Base-by-base conservation (phyloP, 306 rosid genomes). In the Morella rubra region DNA sequence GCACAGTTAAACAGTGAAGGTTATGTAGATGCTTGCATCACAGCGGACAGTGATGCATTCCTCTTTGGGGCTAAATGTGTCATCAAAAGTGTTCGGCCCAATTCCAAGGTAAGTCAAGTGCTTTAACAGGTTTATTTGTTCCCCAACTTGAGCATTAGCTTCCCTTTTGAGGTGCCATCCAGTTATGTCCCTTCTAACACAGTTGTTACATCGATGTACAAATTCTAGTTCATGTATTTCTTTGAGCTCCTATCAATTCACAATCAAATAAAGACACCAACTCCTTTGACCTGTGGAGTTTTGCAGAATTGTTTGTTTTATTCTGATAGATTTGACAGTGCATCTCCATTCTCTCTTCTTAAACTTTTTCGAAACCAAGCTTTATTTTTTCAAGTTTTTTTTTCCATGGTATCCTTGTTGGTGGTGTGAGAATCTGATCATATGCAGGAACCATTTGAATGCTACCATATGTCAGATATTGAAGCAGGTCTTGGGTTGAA, bases 371-470 rank as follows among this genome's bases (percentile, higher is more conserved):
- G 42, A 22, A 61, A 10, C 18, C 44, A 4, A 32, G 13, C 7
- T 40, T 60, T 60, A 6, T 60, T 20, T 71, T 41, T 65, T 53
- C 59, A 50, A 19, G 41, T 40, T 18, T 32, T 4, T 42, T 40
- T 6, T 69, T 60, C 54, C 42, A 1, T 19, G 59, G 44, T 0
- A 69, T 59, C 69, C 7, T 46, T 61, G 69, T 60, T 50, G 40
- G 78, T 71, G 83, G 78, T 50, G 37, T 82, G 77, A 76, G 76
- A 81, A 73, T 80, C 60, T 72, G 76, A 67, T 76, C 81, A 60
- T 74, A 24, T 83, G 85, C 87, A 95, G 98, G 98, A 92, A 86
- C 91, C 97, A 27, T 91, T 92, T 83, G 97, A 92, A 84, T 92
- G 96, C 87, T 92, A 90, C 93, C 62, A 72, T 68, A 83, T 92